Evolutionary conservation across 768 basidiomycete species (phyloP).

Genomic region (Mycena kentingensis): DNA sequence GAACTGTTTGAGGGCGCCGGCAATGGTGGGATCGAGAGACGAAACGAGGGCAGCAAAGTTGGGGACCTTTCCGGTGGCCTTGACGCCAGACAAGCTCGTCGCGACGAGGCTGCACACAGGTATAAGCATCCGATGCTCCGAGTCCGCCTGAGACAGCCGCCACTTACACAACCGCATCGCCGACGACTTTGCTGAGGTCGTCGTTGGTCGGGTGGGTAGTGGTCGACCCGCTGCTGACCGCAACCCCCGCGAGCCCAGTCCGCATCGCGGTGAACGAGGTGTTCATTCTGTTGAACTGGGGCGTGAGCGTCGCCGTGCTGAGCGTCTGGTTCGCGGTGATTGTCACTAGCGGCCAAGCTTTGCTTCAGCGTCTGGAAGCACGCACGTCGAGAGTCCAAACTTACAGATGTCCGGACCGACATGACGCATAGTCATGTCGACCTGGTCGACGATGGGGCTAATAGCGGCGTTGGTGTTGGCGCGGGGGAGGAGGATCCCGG

Average conservation of each 20-base stretch:
- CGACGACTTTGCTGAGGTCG: slow-evolving; percentile 34
- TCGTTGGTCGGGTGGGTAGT: slow-evolving; percentile 37
- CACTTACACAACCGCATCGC: slow-evolving; percentile 34
- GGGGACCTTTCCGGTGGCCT: slow-evolving; percentile 26
- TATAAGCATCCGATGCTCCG: neutral
- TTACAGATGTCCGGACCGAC: slow-evolving; percentile 31
- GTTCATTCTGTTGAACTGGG: slow-evolving; percentile 29
- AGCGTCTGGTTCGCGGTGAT: slow-evolving; percentile 33
- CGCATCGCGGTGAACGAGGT: slow-evolving; percentile 29
- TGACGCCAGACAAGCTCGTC: slow-evolving; percentile 34
- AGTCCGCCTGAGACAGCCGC: neutral
- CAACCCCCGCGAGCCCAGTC: slow-evolving; percentile 23
- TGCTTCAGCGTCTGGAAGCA: neutral
- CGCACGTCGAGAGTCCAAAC: slow-evolving; percentile 1
- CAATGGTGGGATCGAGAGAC: slow-evolving; percentile 34
- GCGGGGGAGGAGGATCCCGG: slow-evolving; percentile 31
- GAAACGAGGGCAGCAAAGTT: slow-evolving; percentile 28
- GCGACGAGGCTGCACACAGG: slow-evolving; percentile 26
- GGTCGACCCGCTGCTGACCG: slow-evolving; percentile 35
- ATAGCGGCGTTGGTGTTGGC: slow-evolving; percentile 38
- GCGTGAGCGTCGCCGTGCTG: slow-evolving; percentile 32
- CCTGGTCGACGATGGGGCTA: slow-evolving; percentile 27
- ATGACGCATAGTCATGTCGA: slow-evolving; percentile 27
- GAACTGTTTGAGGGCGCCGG: slow-evolving; percentile 27
- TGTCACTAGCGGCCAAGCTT: slow-evolving; percentile 25